phyloP scores from a whole-genome alignment of 768 basidiomycete species.

The Rhodotorula graminis region DNA sequence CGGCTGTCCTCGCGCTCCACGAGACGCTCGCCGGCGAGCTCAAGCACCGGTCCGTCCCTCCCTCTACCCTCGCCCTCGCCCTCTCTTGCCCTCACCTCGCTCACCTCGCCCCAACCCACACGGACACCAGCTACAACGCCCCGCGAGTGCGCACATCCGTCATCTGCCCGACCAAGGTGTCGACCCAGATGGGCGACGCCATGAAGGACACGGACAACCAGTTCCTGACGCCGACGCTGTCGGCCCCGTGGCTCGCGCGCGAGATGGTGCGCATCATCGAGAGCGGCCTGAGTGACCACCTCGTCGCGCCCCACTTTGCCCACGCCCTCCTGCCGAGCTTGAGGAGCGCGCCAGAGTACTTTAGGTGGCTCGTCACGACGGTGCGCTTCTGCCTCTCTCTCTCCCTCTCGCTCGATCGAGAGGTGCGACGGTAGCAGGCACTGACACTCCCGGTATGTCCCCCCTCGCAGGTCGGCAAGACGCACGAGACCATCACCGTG shows the following conservation, averaged over 20 bases:
- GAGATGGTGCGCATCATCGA: conserved; percentile 30
- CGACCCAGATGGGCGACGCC: conserved; percentile 31
- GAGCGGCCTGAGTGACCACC: conserved; percentile 25
- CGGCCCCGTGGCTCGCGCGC: conserved; percentile 12
- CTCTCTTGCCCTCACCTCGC: background rate
- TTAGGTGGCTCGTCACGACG: conserved; percentile 12
- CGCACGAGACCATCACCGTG: conserved; percentile 24
- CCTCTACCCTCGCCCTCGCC: background rate
- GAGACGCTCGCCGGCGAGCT: conserved; percentile 31
- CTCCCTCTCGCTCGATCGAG: background rate
- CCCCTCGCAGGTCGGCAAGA: conserved; percentile 18
- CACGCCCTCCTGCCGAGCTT: conserved; percentile 11
- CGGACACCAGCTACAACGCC: conserved; percentile 37
- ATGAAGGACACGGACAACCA: conserved; percentile 24
- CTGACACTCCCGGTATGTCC: too few species aligned
- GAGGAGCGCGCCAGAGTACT: conserved; percentile 25
- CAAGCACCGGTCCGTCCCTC: conserved; percentile 3
- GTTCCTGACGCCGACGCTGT: conserved; percentile 30
- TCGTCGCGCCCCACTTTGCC: conserved; percentile 28
- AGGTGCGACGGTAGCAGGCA: too few species aligned
- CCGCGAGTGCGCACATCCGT: conserved; percentile 31
- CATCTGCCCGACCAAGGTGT: conserved; percentile 35
- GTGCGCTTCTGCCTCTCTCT: background rate
- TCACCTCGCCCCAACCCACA: too few species aligned
- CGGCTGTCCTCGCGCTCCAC: conserved; percentile 28